These are phyloP conservation scores for Neurospora sp. DNA, from an alignment of 495 filamentous ascomycete genomes.

Conservation along the genomic window DNA sequence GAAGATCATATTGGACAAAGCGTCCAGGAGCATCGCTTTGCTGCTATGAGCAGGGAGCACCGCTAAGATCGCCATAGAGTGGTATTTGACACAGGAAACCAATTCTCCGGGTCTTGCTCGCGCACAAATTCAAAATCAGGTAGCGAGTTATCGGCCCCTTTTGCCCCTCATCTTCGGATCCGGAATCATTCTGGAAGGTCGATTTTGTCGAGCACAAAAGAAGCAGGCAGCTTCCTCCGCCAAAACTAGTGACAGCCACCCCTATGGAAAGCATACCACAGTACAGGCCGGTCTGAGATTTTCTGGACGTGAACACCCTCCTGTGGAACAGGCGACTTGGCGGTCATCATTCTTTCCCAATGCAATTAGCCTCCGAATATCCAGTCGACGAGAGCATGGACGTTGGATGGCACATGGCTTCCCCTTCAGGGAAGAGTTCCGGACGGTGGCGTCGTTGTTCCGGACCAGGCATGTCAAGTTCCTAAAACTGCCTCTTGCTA, in stretches of 20 bases:
- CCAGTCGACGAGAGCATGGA: constrained; percentile 4
- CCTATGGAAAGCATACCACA: background rate
- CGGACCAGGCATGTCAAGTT: background rate
- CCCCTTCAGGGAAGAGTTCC: constrained; percentile 14
- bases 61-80: background rate
- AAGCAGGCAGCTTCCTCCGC: constrained; percentile 1
- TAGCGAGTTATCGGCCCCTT: background rate
- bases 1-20: background rate
- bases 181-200: constrained; percentile 7
- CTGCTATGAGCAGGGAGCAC: background rate
- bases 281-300: constrained; percentile 4
- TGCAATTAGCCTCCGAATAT: constrained; percentile 4
- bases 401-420: constrained; percentile 11
- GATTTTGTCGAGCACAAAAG: constrained; percentile 1
- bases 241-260: background rate
- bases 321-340: constrained; percentile 3
- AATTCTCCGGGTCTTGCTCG: background rate
- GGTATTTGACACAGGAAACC: background rate
- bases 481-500: background rate
- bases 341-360: constrained; percentile 3
- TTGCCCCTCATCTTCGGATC: background rate
- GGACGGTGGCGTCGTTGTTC: constrained; percentile 6
- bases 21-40: background rate
- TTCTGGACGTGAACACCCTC: background rate
- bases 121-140: background rate